These are phyloP conservation scores for Scheffersomyces cryptocercus DNA, from an alignment of 1,139 yeast species.

Conservation along the genomic window DNA sequence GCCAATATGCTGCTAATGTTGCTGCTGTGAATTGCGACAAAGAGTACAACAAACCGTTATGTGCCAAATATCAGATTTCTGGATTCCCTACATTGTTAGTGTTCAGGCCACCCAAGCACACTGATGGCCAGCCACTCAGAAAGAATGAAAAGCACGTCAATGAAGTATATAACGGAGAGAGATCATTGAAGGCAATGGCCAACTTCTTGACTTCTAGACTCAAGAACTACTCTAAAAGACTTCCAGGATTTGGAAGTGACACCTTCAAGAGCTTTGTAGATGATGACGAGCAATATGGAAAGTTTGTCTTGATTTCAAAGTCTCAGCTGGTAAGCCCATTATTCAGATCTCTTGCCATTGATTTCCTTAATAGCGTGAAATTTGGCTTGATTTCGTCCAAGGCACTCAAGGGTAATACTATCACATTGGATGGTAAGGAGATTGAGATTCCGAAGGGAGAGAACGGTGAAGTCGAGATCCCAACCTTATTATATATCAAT, in stretches of 20 bases:
- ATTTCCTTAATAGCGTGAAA: constrained; percentile 48
- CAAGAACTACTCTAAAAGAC: constrained; percentile 68
- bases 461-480: constrained; percentile 20
- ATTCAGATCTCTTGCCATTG: constrained; percentile 74
- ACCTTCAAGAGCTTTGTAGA: constrained; percentile 30
- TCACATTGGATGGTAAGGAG: constrained; percentile 20
- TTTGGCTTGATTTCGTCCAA: constrained; percentile 29
- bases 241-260: constrained; percentile 29
- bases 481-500: constrained; percentile 32
- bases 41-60: constrained; percentile 62
- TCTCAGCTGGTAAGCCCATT: constrained; percentile 56
- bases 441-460: constrained; percentile 21
- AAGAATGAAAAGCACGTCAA: constrained; percentile 47
- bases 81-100: constrained; percentile 84
- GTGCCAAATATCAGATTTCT: constrained; percentile 64
- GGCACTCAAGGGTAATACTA: constrained; percentile 7
- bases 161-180: constrained; percentile 70
- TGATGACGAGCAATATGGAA: constrained; percentile 20
- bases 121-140: constrained; percentile 14
- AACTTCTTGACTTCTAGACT: constrained; percentile 61
- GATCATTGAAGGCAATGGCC: constrained; percentile 61
- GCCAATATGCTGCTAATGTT: constrained; percentile 63
- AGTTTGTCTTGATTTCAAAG: constrained; percentile 49
- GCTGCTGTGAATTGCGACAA: constrained; percentile 89
- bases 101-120: constrained; percentile 76